Evolutionary conservation across 108 stramenopile species (phyloP).

Genomic region (Licmophora abbreviata): DNA sequence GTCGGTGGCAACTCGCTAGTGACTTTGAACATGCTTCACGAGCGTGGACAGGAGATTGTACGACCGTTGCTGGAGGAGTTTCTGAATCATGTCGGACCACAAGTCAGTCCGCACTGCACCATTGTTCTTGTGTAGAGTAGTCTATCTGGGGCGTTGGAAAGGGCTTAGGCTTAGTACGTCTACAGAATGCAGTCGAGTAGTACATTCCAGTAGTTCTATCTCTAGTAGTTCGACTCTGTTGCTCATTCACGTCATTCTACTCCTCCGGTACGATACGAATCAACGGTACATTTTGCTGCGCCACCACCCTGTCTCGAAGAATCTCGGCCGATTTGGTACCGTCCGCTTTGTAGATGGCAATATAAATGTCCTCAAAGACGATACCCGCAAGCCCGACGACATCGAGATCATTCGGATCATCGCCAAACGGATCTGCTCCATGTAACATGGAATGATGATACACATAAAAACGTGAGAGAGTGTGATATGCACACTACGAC

Average conservation of each 20-base stretch:
- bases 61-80: slow-evolving; percentile 57
- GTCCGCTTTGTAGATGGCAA: slow-evolving; percentile 24
- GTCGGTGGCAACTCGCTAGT: slow-evolving; percentile 43
- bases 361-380: slow-evolving; percentile 32
- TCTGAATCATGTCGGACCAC: slow-evolving; percentile 39
- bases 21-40: slow-evolving; percentile 55
- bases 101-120: slow-evolving; percentile 31
- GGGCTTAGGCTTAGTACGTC: too few relatives aligned
- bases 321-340: slow-evolving; percentile 20
- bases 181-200: too few relatives aligned
- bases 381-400: slow-evolving; percentile 13
- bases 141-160: too few relatives aligned
- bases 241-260: too few relatives aligned
- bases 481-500: too few relatives aligned
- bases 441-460: too few relatives aligned
- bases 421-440: slow-evolving; percentile 38
- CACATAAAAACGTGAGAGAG: too few relatives aligned
- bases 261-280: too few relatives aligned
- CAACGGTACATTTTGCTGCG: too few relatives aligned
- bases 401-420: slow-evolving; percentile 29
- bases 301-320: slow-evolving; percentile 11
- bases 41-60: slow-evolving; percentile 52
- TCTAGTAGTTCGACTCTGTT: too few relatives aligned
- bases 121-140: slow-evolving; percentile 43
- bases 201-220: too few relatives aligned